A percentile compares a stretch with the other conserved stretches of the same genome.
phyloP scores from a whole-genome alignment of 257 asterid species.

The Ophiorrhiza pumila region DNA sequence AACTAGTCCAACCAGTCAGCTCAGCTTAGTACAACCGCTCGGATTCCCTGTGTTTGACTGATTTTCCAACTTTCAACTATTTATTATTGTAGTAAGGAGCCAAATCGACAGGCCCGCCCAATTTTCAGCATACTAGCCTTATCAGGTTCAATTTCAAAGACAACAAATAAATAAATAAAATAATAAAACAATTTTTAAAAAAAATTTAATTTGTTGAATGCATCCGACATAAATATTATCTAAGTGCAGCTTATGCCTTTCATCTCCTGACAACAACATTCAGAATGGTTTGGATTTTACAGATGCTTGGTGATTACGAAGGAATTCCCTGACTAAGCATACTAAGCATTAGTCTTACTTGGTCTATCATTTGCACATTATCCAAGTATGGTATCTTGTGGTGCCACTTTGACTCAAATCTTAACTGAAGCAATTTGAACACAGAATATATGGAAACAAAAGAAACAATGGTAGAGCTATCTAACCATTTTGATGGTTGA shows the following conservation, averaged over 20 bases:
- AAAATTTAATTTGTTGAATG: neutral
- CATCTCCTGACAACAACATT: neutral
- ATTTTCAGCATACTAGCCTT: neutral
- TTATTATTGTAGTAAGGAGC: neutral
- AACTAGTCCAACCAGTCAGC: neutral
- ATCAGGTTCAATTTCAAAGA: neutral
- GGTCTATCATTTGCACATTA: neutral
- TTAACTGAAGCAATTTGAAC: neutral
- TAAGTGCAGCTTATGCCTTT: neutral
- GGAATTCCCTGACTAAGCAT: neutral
- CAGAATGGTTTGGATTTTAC: neutral
- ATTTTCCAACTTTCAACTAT: neutral
- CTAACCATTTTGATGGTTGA: constrained; percentile 54
- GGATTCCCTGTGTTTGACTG: neutral
- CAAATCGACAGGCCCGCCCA: neutral
- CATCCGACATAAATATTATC: neutral
- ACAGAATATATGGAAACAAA: neutral
- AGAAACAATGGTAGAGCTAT: constrained; percentile 19
- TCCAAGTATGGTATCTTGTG: neutral
- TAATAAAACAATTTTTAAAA: neutral
- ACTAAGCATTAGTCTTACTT: neutral
- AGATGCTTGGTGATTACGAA: neutral
- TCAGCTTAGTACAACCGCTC: no score
- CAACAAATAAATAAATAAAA: neutral
- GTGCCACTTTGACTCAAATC: no score